Conservation (phyloP, 192 early-diverging fungal genomes). For the Gaertneriomyces semiglobifer region DNA sequence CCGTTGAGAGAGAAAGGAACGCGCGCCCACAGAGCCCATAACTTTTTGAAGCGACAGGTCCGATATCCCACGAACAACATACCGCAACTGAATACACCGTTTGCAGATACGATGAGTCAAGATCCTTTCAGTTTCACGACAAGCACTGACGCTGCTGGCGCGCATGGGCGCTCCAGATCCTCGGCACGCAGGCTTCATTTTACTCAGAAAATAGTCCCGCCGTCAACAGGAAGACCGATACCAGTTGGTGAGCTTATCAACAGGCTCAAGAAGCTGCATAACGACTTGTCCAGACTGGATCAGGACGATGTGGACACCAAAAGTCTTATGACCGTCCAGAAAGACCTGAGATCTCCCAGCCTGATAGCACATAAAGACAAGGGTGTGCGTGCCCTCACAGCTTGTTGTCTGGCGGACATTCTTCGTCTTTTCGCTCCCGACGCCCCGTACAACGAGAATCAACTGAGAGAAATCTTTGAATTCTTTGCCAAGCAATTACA, state of each 20-base stretch:
- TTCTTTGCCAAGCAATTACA: constrained; percentile 78
- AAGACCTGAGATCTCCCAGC: constrained; percentile 63
- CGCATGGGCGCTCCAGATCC: too few relatives aligned
- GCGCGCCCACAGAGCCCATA: too few relatives aligned
- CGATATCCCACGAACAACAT: too few relatives aligned
- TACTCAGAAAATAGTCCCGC: constrained; percentile 39
- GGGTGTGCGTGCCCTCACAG: constrained; percentile 62
- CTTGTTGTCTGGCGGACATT: constrained; percentile 89
- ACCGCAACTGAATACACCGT: too few relatives aligned
- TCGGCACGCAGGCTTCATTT: constrained; percentile 31
- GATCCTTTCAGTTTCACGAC: not conserved
- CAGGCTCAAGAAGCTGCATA: constrained; percentile 67
- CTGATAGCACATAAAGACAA: constrained; percentile 77
- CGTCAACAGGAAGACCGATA: constrained; percentile 43
- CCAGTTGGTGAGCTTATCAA: constrained; percentile 48
- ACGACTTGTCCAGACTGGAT: constrained; percentile 65
- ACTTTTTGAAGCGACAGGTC: too few relatives aligned
- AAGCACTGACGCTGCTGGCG: not conserved
- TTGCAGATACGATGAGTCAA: too few relatives aligned
- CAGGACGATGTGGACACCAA: constrained; percentile 71
- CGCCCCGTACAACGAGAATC: constrained; percentile 75
- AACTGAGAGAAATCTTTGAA: constrained; percentile 77
- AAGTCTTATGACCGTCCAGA: constrained; percentile 63
- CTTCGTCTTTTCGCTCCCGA: constrained; percentile 91
- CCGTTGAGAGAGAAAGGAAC: too few relatives aligned